Base-by-base conservation (phyloP, 371 early-diverging fungal genomes). In the Saksenaea vasiformis region DNA sequence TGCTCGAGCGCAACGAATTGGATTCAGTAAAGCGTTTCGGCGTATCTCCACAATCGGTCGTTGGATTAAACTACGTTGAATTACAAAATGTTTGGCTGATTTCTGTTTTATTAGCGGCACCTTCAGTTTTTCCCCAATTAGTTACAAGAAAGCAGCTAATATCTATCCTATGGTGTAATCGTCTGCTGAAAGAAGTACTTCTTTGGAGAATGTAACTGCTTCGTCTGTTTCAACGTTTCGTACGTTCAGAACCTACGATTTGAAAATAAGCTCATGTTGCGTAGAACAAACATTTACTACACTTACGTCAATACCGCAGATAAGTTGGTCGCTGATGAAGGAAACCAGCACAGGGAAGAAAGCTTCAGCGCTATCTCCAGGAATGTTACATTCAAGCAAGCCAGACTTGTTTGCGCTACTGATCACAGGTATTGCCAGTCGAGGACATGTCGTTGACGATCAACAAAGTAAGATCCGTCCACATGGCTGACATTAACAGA, bases 301-400 rank as follows among this genome's bases (percentile, higher is more conserved):
- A 60, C 86, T 66, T 69, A 95, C 93, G 57, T 91, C 88, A 54
- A 96, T 85, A 60, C 85, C 90, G 63, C 89, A 92, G 65, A 90
- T 84, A 13, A 91, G 76, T 67, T 83, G 83, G 24, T 80, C 80
- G 69, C 88, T 87, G 7, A 80, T 76, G 73, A 96, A 98, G 37
- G 88, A 80, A 7, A 93, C 92, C 27, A 75, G 62, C 28, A 97
- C 95, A 3, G 98, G 98, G 93, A 94, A 98, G 81, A 94, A 94
- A 1, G 75, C 86, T 43, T 87, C 87, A 13, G 88, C 87, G 65
- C 96, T 91, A 57, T 92, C 91, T 26, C 91, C 90, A 19, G 84
- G 77, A 17, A 94, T 88, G 56, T 77, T 88, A 77, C 96, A 98
- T 66, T 97, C 97, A 54, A 98, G 76, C 14, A 86, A 84, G 28